Evolutionary conservation across 2,329 filamentous ascomycete genomes (phyloP), one percentile per base, ranked within the genome.

Genomic region (Nothophoma quercina): DNA sequence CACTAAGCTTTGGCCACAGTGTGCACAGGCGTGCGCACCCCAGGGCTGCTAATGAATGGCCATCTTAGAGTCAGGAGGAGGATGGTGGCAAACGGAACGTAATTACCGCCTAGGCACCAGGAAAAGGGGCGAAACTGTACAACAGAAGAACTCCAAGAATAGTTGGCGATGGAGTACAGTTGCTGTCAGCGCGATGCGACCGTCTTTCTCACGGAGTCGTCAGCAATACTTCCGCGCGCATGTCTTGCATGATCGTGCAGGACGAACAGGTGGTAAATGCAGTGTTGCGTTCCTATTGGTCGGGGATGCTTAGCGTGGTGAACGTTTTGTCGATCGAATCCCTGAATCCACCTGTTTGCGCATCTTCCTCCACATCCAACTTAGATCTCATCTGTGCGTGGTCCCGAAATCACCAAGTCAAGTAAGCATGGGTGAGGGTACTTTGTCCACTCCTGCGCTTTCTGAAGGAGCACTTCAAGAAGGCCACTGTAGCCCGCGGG

Each of bases 101-200:
- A 53, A 53, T 48, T 53, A 53, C 43, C 38, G 50, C 39, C 47
- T 48, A 48, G 38, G 42, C 32, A 47, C 38, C 43, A 48, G 43
- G 35, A 42, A 45, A 53, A 53, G 50, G 50, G 50, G 50, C 43
- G 33, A 53, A 51, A 39, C 39, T 42, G 43, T 53, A 22, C 50
- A 34, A 48, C 43, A n/a, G n/a, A 26, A 15, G 29, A 35, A 30
- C 25, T 25, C 22, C 25, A 25, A 39, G 12, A 30, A 28, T 6
- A 36, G 21, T 21, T n/a, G 23, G 33, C 19, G 15, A 23, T 6
- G 5, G 5, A 15, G 12, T 5, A 7, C 13, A 16, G n/a, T 6
- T 16, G 7, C 21, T 12, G 10, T 23, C 10, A 16, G 15, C n/a
- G 35, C 16, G 12, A 18, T n/a, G 21, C 15, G 16, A 2, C 19